phyloP scores from a whole-genome alignment of 1,284 basidiomycete genomes.

The Quambalaria eucalypti region DNA sequence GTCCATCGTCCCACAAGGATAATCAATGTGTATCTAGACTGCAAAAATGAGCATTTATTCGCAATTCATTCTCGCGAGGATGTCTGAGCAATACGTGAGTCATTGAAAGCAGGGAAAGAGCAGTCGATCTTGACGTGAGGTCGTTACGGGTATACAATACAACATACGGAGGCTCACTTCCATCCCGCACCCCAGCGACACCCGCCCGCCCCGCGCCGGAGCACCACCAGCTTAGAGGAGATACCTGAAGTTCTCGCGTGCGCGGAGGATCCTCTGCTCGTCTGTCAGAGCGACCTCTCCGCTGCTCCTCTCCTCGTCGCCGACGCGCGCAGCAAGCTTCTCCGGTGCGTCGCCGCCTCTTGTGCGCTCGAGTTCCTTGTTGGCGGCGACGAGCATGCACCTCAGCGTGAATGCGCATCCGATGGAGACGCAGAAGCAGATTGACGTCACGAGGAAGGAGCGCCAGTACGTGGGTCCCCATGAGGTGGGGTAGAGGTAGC shows the following conservation, averaged over 20 bases:
- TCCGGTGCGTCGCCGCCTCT: slow-evolving; percentile 25
- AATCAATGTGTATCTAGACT: too few relatives aligned
- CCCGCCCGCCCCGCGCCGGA: too few relatives aligned
- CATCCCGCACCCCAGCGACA: too few relatives aligned
- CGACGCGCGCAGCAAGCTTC: slow-evolving; percentile 30
- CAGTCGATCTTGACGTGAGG: too few relatives aligned
- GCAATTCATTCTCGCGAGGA: too few relatives aligned
- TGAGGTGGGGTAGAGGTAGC: slow-evolving; percentile 26
- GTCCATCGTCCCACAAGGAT: too few relatives aligned
- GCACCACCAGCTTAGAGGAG: neutral
- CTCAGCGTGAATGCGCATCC: slow-evolving; percentile 18
- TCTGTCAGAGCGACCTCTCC: slow-evolving; percentile 1
- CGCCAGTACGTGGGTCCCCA: slow-evolving; percentile 33
- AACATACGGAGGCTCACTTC: too few relatives aligned
- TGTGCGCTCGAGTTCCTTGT: slow-evolving; percentile 24
- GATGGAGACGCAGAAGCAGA: slow-evolving; percentile 22
- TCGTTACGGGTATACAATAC: too few relatives aligned
- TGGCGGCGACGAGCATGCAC: slow-evolving; percentile 17
- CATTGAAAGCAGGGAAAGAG: too few relatives aligned
- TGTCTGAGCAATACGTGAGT: too few relatives aligned
- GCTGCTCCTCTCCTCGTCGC: slow-evolving; percentile 35
- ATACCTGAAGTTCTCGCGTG: neutral
- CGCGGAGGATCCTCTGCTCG: neutral
- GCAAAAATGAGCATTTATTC: too few relatives aligned
- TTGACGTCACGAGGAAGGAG: slow-evolving; percentile 19